A percentile compares a stretch with the other conserved stretches of the same genome.
phyloP scores from a whole-genome alignment of 345 rosid species.

The Rhizophora apiculata region DNA sequence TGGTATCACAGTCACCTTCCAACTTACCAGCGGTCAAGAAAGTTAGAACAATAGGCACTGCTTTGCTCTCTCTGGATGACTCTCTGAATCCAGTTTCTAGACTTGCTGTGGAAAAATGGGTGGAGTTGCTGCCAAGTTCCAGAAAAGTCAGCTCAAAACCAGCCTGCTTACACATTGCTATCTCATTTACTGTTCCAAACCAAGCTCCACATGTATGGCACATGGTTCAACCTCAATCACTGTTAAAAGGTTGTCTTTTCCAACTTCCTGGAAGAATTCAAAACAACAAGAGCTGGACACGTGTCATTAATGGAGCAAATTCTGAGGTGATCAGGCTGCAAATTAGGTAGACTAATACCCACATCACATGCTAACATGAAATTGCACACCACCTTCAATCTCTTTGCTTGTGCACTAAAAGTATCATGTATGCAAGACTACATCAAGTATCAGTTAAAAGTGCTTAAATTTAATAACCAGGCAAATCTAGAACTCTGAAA shows the following conservation, averaged over 20 bases:
- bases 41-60: constrained; percentile 52
- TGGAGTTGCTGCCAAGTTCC: constrained; percentile 53
- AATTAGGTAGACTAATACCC: constrained; percentile 62
- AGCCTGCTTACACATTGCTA: constrained; percentile 55
- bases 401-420: neutral
- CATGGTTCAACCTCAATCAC: constrained; percentile 45
- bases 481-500: neutral
- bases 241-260: constrained; percentile 52
- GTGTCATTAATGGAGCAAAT: constrained; percentile 47
- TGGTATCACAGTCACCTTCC: constrained; percentile 54
- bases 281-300: constrained; percentile 41
- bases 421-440: neutral
- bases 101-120: constrained; percentile 75
- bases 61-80: constrained; percentile 54
- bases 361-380: constrained; percentile 9
- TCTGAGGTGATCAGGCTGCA: constrained; percentile 69
- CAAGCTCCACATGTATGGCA: constrained; percentile 48
- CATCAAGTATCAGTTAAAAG: neutral
- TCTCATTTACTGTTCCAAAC: constrained; percentile 66
- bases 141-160: constrained; percentile 38
- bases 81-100: constrained; percentile 56
- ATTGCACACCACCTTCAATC: neutral
- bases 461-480: neutral
- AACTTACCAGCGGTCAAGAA: constrained; percentile 35
- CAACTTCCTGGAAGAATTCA: constrained; percentile 47